These are phyloP conservation scores for Endocarpon pusillum DNA, from an alignment of 495 filamentous ascomycete species.

Conservation along the genomic window DNA sequence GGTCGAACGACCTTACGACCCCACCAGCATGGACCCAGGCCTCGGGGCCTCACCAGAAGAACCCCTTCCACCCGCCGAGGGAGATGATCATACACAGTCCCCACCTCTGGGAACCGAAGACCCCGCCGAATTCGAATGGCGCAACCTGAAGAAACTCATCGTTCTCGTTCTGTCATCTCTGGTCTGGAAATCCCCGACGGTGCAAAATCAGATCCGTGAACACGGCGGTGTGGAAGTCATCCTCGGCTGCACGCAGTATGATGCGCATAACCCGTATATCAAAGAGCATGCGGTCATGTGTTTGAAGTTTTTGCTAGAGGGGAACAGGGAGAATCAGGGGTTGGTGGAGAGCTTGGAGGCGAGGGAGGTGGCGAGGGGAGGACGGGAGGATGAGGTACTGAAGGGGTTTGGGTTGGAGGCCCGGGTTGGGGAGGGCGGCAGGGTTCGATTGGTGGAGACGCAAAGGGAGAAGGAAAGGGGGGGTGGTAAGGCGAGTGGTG, in stretches of 20 bases:
- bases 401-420: slow-evolving; percentile 36
- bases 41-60: slow-evolving; percentile 20
- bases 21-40: slow-evolving; percentile 30
- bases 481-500: too few relatives aligned
- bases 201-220: slow-evolving; percentile 70
- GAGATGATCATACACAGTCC: slow-evolving; percentile 33
- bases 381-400: slow-evolving; percentile 23
- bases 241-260: slow-evolving; percentile 71
- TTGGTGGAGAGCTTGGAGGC: slow-evolving; percentile 52
- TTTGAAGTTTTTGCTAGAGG: slow-evolving; percentile 75
- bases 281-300: slow-evolving; percentile 84
- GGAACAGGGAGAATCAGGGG: slow-evolving; percentile 60
- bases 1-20: slow-evolving; percentile 40
- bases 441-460: slow-evolving; percentile 10
- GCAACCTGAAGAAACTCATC: slow-evolving; percentile 80
- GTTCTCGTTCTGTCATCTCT: slow-evolving; percentile 74
- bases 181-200: slow-evolving; percentile 58
- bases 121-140: slow-evolving; percentile 80
- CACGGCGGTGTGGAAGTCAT: slow-evolving; percentile 70
- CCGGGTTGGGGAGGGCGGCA: slow-evolving; percentile 34
- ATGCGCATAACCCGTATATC: slow-evolving; percentile 78
- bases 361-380: slow-evolving; percentile 28
- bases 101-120: slow-evolving; percentile 55
- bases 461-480: too few relatives aligned
- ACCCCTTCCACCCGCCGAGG: slow-evolving; percentile 16